phyloP scores from a whole-genome alignment of 768 basidiomycete species.

The Rubroboletus pulcherrimus region DNA sequence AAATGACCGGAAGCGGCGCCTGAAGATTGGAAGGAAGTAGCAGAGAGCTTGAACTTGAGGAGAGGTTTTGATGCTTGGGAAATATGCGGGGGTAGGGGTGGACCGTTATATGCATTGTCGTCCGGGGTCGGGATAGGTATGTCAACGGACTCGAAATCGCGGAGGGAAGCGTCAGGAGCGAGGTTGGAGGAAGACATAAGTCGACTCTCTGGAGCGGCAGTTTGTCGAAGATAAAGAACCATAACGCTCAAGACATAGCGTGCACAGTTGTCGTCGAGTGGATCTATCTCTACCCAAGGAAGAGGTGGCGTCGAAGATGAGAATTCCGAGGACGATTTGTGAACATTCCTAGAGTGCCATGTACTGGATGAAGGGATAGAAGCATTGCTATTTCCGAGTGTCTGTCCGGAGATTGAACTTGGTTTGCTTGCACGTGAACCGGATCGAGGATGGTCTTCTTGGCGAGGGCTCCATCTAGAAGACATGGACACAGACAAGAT shows the following conservation, averaged over 20 bases:
- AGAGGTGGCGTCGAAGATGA: conserved; percentile 32
- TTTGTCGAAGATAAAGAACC: conserved; percentile 77
- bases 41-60: conserved; percentile 34
- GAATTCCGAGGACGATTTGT: conserved; percentile 43
- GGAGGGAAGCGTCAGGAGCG: conserved; percentile 60
- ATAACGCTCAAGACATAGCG: conserved; percentile 79
- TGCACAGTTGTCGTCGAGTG: conserved; percentile 79
- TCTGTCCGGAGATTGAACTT: conserved; percentile 29
- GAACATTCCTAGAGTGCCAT: conserved; percentile 26
- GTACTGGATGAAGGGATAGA: conserved; percentile 32
- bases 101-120: conserved; percentile 17
- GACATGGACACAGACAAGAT: conserved; percentile 75
- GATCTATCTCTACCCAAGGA: conserved; percentile 59
- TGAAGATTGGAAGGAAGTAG: conserved; percentile 41
- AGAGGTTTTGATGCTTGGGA: conserved; percentile 35
- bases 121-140: conserved; percentile 26
- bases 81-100: conserved; percentile 38
- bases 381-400: conserved; percentile 30
- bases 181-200: conserved; percentile 59
- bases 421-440: conserved; percentile 42
- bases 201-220: conserved; percentile 50
- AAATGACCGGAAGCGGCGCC: conserved; percentile 28
- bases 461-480: conserved; percentile 60
- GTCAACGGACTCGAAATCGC: conserved; percentile 67
- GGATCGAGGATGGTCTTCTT: conserved; percentile 38